Percentiles rank a stretch among this genome's conserved stretches.
Conservation (phyloP, 106 monocot species). For the Acorus gramineus region DNA sequence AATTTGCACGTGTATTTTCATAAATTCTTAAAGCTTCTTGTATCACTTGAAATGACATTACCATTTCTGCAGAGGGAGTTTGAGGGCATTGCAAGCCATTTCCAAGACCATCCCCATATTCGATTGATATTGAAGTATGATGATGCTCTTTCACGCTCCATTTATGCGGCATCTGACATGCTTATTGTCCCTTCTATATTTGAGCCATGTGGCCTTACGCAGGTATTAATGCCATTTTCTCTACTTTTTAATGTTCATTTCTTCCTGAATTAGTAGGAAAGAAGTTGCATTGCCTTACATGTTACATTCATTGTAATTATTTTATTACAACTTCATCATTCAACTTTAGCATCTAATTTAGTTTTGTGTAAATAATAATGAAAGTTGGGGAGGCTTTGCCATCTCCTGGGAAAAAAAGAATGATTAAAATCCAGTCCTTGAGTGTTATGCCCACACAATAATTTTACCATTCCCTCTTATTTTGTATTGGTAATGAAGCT, state of each 20-base stretch:
- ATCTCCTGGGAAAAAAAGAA: no score
- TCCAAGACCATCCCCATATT: conserved; percentile 49
- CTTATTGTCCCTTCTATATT: conserved; percentile 85
- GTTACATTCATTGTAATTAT: neutral
- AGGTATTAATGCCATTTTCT: conserved; percentile 32
- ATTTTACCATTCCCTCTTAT: no score
- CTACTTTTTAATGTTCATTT: neutral
- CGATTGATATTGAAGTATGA: conserved; percentile 75
- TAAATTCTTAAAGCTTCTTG: neutral
- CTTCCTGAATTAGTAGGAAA: neutral
- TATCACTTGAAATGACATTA: neutral
- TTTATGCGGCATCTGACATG: conserved; percentile 88
- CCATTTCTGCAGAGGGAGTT: conserved; percentile 59
- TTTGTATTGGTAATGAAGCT: no score
- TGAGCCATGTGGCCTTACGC: conserved; percentile 96
- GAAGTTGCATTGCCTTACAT: neutral
- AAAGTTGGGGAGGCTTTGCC: no score
- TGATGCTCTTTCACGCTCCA: conserved; percentile 74
- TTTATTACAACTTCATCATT: no score
- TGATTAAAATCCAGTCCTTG: no score
- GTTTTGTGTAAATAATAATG: no score
- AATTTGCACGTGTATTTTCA: neutral
- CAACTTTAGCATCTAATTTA: no score
- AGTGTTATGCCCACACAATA: no score
- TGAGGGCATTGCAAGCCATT: conserved; percentile 71